phyloP scores from a whole-genome alignment of 805 yeast genomes.

The Lachancea dasiensis region DNA sequence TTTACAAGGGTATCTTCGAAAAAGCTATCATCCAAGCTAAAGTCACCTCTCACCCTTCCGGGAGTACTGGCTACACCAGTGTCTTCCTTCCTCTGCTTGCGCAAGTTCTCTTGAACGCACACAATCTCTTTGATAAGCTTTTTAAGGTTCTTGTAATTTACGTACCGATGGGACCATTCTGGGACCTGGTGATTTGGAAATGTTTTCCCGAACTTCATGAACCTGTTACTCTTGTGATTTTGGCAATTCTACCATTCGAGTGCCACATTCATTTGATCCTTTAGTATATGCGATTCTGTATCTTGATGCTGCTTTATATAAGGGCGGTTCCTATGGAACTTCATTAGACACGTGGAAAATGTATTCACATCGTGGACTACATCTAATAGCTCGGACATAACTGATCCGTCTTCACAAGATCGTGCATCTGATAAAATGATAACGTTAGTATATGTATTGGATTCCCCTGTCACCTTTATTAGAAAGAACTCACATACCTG shows the following conservation, averaged over 20 bases:
- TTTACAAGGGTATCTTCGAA: constrained; percentile 40
- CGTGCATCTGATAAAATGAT: constrained; percentile 34
- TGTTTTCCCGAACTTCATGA: constrained; percentile 79
- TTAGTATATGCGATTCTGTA: too few relatives aligned
- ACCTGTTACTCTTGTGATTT: neutral
- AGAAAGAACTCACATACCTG: too few relatives aligned
- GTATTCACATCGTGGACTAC: neutral
- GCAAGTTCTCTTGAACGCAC: constrained; percentile 34
- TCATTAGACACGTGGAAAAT: constrained; percentile 8
- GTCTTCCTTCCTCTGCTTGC: constrained; percentile 17
- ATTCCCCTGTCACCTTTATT: too few relatives aligned
- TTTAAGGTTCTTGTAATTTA: constrained; percentile 64
- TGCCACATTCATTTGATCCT: too few relatives aligned
- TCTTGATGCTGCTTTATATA: too few relatives aligned
- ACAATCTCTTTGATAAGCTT: constrained; percentile 63
- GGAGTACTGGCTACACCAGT: constrained; percentile 15
- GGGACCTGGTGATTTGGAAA: constrained; percentile 83
- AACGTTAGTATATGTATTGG: constrained; percentile 2
- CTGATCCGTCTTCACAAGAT: constrained; percentile 56
- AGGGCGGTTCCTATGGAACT: too few relatives aligned
- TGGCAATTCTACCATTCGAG: neutral
- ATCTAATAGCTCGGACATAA: constrained; percentile 56
- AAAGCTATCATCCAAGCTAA: constrained; percentile 11
- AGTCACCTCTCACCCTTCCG: constrained; percentile 12
- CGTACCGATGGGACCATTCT: constrained; percentile 78